Evolutionary conservation across 2,329 filamentous ascomycete genomes (phyloP).

Genomic region (Trichoderma simmonsii): DNA sequence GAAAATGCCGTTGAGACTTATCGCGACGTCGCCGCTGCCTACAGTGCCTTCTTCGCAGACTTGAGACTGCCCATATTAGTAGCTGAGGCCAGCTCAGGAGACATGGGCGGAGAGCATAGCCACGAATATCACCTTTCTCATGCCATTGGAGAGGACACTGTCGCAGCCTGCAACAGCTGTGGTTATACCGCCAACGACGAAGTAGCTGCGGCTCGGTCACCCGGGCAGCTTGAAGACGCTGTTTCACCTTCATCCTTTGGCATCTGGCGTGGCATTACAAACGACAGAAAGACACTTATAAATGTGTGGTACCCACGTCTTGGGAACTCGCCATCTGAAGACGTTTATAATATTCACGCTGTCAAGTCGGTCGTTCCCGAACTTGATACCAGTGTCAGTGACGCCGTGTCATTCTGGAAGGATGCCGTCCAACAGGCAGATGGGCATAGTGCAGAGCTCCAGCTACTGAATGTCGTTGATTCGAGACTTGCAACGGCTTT

Average conservation of each 20-base stretch:
- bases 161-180: conserved; percentile 73
- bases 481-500: conserved; percentile 29
- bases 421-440: conserved; percentile 30
- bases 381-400: conserved; percentile 68
- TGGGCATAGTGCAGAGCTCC: neutral
- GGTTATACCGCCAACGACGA: conserved; percentile 84
- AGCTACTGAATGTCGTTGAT: conserved; percentile 37
- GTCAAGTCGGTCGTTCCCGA: conserved; percentile 65
- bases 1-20: conserved; percentile 78
- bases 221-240: neutral
- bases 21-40: conserved; percentile 66
- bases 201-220: conserved; percentile 52
- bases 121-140: conserved; percentile 92
- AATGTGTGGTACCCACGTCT: conserved; percentile 62
- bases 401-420: conserved; percentile 53
- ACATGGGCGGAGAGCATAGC: conserved; percentile 88
- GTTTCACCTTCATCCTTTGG: conserved; percentile 25
- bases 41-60: conserved; percentile 74
- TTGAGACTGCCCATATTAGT: conserved; percentile 80
- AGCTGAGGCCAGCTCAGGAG: conserved; percentile 88
- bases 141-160: conserved; percentile 76
- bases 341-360: conserved; percentile 50
- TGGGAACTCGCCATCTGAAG: conserved; percentile 26
- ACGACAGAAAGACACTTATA: conserved; percentile 65
- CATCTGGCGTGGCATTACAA: conserved; percentile 63